These are phyloP conservation scores for Fusarium napiforme DNA, from an alignment of 2,329 filamentous ascomycete species.

Conservation along the genomic window DNA sequence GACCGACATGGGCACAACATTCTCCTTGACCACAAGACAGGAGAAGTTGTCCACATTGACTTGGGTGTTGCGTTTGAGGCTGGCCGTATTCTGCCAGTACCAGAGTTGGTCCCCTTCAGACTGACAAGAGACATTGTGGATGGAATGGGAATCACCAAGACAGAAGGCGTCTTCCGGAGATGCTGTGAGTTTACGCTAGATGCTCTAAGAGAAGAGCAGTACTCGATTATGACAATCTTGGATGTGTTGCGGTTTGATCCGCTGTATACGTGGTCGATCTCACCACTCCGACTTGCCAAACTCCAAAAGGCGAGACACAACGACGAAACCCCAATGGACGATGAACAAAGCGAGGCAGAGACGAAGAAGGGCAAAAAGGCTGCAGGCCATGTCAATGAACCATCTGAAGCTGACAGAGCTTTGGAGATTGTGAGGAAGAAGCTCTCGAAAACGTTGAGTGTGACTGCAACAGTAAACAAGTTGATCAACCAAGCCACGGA, in stretches of 20 bases:
- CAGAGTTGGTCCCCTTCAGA: constrained; percentile 95
- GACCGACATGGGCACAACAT: constrained; percentile 98
- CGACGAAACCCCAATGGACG: constrained; percentile 53
- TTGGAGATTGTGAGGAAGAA: constrained; percentile 96
- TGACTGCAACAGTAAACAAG: constrained; percentile 95
- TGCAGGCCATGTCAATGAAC: constrained; percentile 61
- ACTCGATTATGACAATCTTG: constrained; percentile 98
- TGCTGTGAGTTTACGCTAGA: constrained; percentile 98
- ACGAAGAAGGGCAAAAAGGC: constrained; percentile 53
- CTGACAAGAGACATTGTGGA: constrained; percentile 95
- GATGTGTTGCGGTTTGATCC: constrained; percentile 99
- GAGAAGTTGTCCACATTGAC: constrained; percentile 97
- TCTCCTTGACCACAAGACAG: constrained; percentile 86
- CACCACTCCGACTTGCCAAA: constrained; percentile 72
- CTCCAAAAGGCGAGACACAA: constrained; percentile 70
- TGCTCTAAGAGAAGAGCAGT: constrained; percentile 91
- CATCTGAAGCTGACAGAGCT: constrained; percentile 86
- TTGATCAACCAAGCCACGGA: constrained; percentile 96
- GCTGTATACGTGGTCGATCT: constrained; percentile 94
- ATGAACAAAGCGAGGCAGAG: constrained; percentile 54
- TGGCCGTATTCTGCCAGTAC: constrained; percentile 92
- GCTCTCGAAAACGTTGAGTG: constrained; percentile 90
- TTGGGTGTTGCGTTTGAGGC: constrained; percentile 97
- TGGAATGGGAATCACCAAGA: constrained; percentile 94
- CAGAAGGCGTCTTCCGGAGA: constrained; percentile 95